Evolutionary conservation across 2,329 filamentous ascomycete species (phyloP).

Genomic region (Stromatinia cepivora): DNA sequence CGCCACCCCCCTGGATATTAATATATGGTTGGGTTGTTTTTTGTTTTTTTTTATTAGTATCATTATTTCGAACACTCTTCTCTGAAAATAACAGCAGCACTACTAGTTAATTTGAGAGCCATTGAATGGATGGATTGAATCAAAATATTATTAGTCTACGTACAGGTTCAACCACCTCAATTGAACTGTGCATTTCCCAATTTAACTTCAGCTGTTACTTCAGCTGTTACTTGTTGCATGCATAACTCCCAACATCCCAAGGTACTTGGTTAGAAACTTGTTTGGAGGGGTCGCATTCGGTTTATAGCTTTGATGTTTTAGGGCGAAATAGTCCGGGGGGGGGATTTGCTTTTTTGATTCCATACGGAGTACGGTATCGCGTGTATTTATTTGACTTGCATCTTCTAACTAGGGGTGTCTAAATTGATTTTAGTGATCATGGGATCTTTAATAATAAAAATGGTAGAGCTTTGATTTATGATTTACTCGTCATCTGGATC

Average conservation of each 20-base stretch:
- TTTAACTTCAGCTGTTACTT: constrained; percentile 2
- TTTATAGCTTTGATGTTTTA: background rate
- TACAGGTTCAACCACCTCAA: background rate
- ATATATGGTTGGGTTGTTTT: too few species aligned
- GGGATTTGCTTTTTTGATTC: background rate
- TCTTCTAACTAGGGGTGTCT: background rate
- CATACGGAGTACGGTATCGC: background rate
- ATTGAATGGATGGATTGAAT: background rate
- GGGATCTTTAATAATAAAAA: constrained; percentile 4
- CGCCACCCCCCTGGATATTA: too few species aligned
- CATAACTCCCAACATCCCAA: background rate
- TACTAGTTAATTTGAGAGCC: background rate
- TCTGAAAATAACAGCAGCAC: constrained; percentile 1
- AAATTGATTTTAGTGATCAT: constrained; percentile 4
- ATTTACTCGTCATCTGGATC: background rate
- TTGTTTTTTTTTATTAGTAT: background rate
- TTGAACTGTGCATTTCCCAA: constrained; percentile 1
- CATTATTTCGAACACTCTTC: background rate
- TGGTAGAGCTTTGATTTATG: background rate
- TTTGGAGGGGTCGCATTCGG: background rate
- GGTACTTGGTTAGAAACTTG: background rate
- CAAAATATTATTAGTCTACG: constrained; percentile 1
- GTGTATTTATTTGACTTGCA: constrained; percentile 4
- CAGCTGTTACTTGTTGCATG: constrained; percentile 1
- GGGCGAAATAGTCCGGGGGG: background rate